Evolutionary conservation across 129 eudicot genomes (phyloP).

Genomic region (Saussurea involucrata): DNA sequence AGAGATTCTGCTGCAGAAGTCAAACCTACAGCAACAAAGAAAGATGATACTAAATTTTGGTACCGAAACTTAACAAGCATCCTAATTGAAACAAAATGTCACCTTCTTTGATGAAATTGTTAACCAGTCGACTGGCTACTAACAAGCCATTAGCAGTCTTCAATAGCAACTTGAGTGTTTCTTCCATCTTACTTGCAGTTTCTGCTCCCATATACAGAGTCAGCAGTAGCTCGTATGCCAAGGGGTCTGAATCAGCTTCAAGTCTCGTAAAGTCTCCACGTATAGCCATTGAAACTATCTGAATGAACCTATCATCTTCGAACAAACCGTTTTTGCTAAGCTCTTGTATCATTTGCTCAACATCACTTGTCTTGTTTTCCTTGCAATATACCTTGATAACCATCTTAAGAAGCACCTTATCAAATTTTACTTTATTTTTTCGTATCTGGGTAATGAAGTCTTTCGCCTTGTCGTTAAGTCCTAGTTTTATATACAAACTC

Average conservation of each 20-base stretch:
- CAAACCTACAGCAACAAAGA: constrained; percentile 52
- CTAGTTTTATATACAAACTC: constrained; percentile 54
- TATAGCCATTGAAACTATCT: constrained; percentile 41
- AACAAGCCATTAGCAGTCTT: constrained; percentile 53
- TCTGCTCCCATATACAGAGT: constrained; percentile 51
- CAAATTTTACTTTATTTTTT: constrained; percentile 57
- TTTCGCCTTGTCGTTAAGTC: constrained; percentile 59
- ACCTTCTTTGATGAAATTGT: constrained; percentile 63
- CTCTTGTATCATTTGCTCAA: constrained; percentile 54
- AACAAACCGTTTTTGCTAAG: constrained; percentile 31
- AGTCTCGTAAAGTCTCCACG: constrained; percentile 31
- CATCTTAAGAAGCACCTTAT: constrained; percentile 63
- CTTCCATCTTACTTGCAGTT: constrained; percentile 33
- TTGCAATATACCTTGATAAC: constrained; percentile 66
- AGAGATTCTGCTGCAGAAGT: constrained; percentile 49
- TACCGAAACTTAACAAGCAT: neutral
- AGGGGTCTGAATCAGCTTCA: constrained; percentile 33
- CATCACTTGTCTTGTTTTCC: constrained; percentile 61
- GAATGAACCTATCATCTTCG: constrained; percentile 38
- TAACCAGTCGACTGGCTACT: constrained; percentile 53
- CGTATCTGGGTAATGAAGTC: constrained; percentile 50
- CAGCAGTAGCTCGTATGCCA: constrained; percentile 61
- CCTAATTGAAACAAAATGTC: constrained; percentile 8
- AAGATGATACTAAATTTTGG: neutral
- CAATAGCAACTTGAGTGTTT: constrained; percentile 45